Base-by-base conservation (phyloP, 768 basidiomycete genomes). In the Suillus brevipes region DNA sequence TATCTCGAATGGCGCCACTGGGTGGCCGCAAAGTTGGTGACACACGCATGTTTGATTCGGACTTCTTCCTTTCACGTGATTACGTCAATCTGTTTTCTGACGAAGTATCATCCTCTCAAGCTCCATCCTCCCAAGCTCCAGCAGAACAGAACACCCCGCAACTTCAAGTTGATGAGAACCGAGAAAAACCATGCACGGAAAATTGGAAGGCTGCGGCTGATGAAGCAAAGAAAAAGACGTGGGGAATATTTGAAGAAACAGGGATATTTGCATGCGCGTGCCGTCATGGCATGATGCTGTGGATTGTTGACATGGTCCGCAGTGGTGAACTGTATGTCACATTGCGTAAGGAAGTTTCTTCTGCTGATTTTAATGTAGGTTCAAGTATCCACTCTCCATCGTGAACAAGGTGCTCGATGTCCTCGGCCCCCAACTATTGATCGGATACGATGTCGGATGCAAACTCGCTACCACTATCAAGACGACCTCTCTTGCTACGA, bases 211-310 rank as follows among this genome's bases (percentile, higher is more conserved):
- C 74, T 3, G 53, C 49, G 6, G 71, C 70, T 1, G 65, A 68
- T 0, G 74, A 79, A 37, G 66, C 67, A 0, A 45, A 45, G 47
- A 79, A 78, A 65, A 69, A 67, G 42, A 77, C 75, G 72, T 80
- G 74, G 78, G 69, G 65, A 10, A 68, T 79, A 10, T 83, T 79
- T 61, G 63, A 76, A 0, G 78, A 81, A 70, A 74, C 77, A 0
- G 79, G 81, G 0, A 69, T 80, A 9, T 82, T 83, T 65, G 72
- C 77, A 0, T 60, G 66, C 63, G 72, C 73, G 4, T 81, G 80
- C 64, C 68, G 69, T 3, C 78, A 81, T 72, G 75, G 77, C 4
- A 68, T 78, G 1, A 65, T 76, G 12, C 25, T 62, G 18, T 45
- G 69, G 62, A 58, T 78, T 1, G 65, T 64, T 1, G 79, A 81